A percentile compares a stretch with the other conserved stretches of the same genome.
phyloP scores from a whole-genome alignment of 1,139 yeast genomes.

The Yamadazyma kanchanaburiensis region DNA sequence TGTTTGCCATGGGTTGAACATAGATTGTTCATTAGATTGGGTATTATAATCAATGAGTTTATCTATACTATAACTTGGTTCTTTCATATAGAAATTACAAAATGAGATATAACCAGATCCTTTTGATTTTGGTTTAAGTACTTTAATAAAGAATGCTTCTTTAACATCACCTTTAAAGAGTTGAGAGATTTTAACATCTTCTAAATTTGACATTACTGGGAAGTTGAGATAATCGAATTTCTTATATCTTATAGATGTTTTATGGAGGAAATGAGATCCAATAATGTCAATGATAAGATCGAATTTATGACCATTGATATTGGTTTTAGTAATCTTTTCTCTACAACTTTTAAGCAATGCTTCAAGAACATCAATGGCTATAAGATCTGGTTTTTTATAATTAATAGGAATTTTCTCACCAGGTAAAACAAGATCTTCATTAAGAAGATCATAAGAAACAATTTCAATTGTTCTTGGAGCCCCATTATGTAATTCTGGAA shows the following conservation, averaged over 20 bases:
- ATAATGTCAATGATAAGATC: conserved; percentile 40
- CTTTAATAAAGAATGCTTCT: conserved; percentile 34
- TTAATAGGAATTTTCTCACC: conserved; percentile 34
- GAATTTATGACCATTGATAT: conserved; percentile 27
- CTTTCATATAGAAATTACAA: conserved; percentile 28
- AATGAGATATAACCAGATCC: conserved; percentile 35
- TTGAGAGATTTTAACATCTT: conserved; percentile 18
- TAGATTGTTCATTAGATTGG: conserved; percentile 13
- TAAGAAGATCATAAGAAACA: conserved; percentile 33
- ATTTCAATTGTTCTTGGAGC: conserved; percentile 20
- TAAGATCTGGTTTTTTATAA: conserved; percentile 39
- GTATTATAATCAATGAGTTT: conserved; percentile 21
- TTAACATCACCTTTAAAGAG: conserved; percentile 26
- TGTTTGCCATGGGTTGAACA: conserved; percentile 32
- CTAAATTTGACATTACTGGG: conserved; percentile 18
- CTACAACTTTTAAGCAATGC: conserved; percentile 25
- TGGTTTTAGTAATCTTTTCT: conserved; percentile 17
- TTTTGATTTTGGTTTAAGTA: conserved; percentile 35
- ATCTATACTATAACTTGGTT: conserved; percentile 36
- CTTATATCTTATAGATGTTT: conserved; percentile 22
- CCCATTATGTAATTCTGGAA: conserved; percentile 17
- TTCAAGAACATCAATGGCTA: conserved; percentile 39
- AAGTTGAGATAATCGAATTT: conserved; percentile 29
- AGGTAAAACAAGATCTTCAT: conserved; percentile 34
- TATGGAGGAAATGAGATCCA: conserved; percentile 40